Base-by-base conservation (phyloP, 164 flowering plant genomes). In the Santalum album region DNA sequence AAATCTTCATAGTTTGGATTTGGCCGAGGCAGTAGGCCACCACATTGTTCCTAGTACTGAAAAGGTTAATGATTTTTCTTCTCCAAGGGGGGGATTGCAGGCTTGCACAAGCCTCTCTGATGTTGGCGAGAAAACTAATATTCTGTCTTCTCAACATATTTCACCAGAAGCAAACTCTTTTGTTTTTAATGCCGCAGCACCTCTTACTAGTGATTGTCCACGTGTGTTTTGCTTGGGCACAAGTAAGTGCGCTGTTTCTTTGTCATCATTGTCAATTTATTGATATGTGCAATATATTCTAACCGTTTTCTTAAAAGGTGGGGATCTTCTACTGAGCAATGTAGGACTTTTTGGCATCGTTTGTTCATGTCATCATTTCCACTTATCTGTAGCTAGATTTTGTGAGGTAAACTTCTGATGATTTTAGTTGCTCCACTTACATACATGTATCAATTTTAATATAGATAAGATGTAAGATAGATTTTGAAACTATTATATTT, bases 351-450 rank as follows among this genome's bases (percentile, higher is more conserved):
- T 79, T 65, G 84, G 80, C 42, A 72, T 81, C 62, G 65, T 75
- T 60, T 83, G 90, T 62, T 67, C 57, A 14, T 83, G 90, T 54
- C 90, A 83, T 68, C 69, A 69, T 42, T 56, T 65, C 57, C 78
- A 62, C 54, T 73, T 79, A 81, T 83, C 90, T 47, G 66, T 83
- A 46, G 53, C 78, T 18, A 74, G 72, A 50, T 83, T 83, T 57
- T 77, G 79, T 64, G 79, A 78, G 86, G 90, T 83, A 29, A 78
- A 51, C 7, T 45, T 44, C 5, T 34, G 10, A 14, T 21, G 25
- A 25, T 40, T 39, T 23, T 15, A n/a, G 2, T 42, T 42, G 45
- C 45, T 2, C 20, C 15, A 12, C 16, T 7, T 38, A 12, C 42
- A 38, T 38, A 17, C 15, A 17, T 17, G 15, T 38, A 12, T 38